phyloP scores from a whole-genome alignment of 306 rosid species.

The Purshia tridentata region DNA sequence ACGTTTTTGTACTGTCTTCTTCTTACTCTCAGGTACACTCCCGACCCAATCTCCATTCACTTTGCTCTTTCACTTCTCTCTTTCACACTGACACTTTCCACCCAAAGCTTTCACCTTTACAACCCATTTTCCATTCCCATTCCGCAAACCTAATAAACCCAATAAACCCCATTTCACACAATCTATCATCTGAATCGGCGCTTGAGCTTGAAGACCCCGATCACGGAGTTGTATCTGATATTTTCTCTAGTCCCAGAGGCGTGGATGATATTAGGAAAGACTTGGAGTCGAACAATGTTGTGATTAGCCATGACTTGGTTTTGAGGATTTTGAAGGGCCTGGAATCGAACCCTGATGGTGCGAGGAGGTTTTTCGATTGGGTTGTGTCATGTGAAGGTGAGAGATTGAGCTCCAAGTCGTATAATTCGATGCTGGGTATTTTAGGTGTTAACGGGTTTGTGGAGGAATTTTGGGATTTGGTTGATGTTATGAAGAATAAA shows the following conservation, averaged over 20 bases:
- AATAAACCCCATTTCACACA: slow-evolving; percentile 10
- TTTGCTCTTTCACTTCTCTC: slow-evolving; percentile 41
- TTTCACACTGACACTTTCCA: slow-evolving; percentile 27
- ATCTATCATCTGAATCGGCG: slow-evolving; percentile 53
- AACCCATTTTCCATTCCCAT: slow-evolving; percentile 22
- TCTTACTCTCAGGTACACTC: slow-evolving; percentile 45
- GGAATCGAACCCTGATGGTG: slow-evolving; percentile 50
- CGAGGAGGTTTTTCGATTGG: slow-evolving; percentile 66
- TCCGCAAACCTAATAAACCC: slow-evolving; percentile 13
- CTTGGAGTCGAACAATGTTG: slow-evolving; percentile 44
- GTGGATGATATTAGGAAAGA: slow-evolving; percentile 41
- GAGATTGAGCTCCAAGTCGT: slow-evolving; percentile 63
- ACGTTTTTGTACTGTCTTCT: slow-evolving; percentile 14
- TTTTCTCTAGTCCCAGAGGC: slow-evolving; percentile 39
- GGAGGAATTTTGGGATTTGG: slow-evolving; percentile 70
- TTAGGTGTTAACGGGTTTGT: slow-evolving; percentile 52
- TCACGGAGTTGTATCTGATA: slow-evolving; percentile 37
- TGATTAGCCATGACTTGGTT: slow-evolving; percentile 52
- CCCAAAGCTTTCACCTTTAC: slow-evolving; percentile 19
- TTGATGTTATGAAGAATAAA: slow-evolving; percentile 58
- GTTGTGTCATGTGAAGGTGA: slow-evolving; percentile 38
- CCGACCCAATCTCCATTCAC: slow-evolving; percentile 39
- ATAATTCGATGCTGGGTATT: slow-evolving; percentile 55
- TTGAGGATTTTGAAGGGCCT: slow-evolving; percentile 44
- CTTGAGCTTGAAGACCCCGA: slow-evolving; percentile 47